Percentiles rank a stretch among this genome's conserved stretches.
Conservation (phyloP, 1,139 yeast genomes). For the Blastobotrys raffinosifermentans region DNA sequence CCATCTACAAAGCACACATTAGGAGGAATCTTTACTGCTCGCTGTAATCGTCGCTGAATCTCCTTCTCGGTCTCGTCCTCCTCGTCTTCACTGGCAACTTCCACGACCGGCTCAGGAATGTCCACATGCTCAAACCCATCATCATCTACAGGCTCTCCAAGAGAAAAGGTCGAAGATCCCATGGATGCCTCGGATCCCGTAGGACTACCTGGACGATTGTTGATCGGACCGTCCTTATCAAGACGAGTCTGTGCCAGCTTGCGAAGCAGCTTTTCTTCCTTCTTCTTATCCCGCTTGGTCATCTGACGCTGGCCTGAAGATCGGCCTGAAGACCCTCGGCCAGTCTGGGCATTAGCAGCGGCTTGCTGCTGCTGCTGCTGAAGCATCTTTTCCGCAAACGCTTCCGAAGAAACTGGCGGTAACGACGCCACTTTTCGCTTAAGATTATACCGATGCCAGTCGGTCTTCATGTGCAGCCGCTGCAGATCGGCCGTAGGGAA, state of each 20-base stretch:
- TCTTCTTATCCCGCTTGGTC: conserved; percentile 35
- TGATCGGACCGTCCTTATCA: conserved; percentile 9
- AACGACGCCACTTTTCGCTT: conserved; percentile 86
- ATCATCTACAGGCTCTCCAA: conserved; percentile 49
- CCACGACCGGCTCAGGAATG: conserved; percentile 4
- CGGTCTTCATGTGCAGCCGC: conserved; percentile 89
- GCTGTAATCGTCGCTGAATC: conserved; percentile 33
- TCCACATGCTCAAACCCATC: conserved; percentile 18
- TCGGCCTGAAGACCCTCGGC: conserved; percentile 29
- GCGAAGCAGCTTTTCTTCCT: conserved; percentile 29
- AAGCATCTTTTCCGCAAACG: conserved; percentile 71
- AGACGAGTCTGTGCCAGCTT: conserved; percentile 18
- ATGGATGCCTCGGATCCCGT: conserved; percentile 34
- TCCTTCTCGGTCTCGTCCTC: conserved; percentile 31
- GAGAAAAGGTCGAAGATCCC: conserved; percentile 57
- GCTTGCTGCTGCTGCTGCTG: conserved; percentile 35
- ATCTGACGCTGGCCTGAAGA: conserved; percentile 30
- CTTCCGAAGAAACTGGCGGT: conserved; percentile 72
- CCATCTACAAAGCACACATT: conserved; percentile 77
- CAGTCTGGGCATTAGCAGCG: conserved; percentile 42
- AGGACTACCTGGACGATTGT: conserved; percentile 18
- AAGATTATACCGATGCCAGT: conserved; percentile 91
- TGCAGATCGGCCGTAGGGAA: conserved; percentile 77
- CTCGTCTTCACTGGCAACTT: conserved; percentile 12
- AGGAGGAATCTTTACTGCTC: conserved; percentile 57